Evolutionary conservation across 148 eudicot species (phyloP).

Genomic region (Pouteria glomerata): DNA sequence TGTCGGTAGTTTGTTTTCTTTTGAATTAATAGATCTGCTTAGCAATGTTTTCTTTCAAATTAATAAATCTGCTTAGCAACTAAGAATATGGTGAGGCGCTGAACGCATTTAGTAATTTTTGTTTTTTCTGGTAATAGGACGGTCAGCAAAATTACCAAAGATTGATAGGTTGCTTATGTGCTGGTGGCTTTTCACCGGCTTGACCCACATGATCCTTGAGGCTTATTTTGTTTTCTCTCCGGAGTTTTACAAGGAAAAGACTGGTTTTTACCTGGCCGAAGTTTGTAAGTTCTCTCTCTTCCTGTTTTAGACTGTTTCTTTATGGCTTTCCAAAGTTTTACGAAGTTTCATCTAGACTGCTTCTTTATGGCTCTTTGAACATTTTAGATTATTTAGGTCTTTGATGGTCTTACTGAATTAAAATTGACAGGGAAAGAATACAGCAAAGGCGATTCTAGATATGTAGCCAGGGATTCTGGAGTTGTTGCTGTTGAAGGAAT

Average conservation of each 20-base stretch:
- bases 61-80: neutral
- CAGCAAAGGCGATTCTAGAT: slow-evolving; percentile 91
- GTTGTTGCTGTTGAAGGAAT: slow-evolving; percentile 75
- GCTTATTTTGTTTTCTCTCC: slow-evolving; percentile 88
- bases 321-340: no score
- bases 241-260: slow-evolving; percentile 61
- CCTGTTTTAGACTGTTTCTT: neutral
- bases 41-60: no score
- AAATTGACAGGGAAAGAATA: slow-evolving; percentile 80
- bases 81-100: neutral
- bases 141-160: slow-evolving; percentile 43
- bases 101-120: neutral
- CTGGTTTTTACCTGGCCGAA: slow-evolving; percentile 69
- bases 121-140: slow-evolving; percentile 35
- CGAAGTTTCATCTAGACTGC: no score
- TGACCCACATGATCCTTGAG: slow-evolving; percentile 74
- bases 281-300: slow-evolving; percentile 53
- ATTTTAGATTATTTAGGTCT: neutral
- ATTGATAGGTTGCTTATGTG: slow-evolving; percentile 72
- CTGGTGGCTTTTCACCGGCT: slow-evolving; percentile 91
- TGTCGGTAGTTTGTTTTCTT: neutral
- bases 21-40: no score
- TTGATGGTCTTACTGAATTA: neutral
- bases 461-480: slow-evolving; percentile 69
- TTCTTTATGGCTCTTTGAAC: no score